These are phyloP conservation scores for Saccharomycopsis babjevae DNA, from an alignment of 805 yeast species.

Conservation along the genomic window DNA sequence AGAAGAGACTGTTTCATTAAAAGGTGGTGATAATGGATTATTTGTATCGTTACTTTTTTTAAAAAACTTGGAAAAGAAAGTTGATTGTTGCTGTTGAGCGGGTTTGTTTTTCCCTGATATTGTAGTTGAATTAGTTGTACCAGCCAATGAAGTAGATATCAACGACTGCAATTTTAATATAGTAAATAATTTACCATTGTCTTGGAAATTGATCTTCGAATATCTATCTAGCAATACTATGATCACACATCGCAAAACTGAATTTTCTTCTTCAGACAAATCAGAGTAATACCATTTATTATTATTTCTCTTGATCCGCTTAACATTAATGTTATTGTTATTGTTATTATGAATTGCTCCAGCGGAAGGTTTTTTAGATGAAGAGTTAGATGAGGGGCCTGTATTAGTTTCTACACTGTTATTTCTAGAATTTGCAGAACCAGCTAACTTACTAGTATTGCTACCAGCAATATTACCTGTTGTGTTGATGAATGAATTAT, in stretches of 20 bases:
- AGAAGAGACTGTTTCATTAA: background rate
- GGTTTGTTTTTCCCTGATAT: background rate
- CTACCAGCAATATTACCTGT: background rate
- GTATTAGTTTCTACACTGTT: slow-evolving; percentile 12
- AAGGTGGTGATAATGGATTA: background rate
- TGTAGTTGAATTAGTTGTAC: slow-evolving; percentile 1
- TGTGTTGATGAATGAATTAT: background rate
- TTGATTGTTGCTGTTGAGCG: background rate
- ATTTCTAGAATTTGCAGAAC: background rate
- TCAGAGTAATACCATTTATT: slow-evolving; percentile 53
- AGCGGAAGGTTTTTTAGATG: background rate
- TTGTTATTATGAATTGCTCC: background rate
- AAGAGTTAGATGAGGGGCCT: background rate
- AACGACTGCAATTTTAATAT: slow-evolving; percentile 31
- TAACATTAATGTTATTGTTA: background rate
- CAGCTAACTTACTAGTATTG: background rate
- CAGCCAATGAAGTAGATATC: slow-evolving; percentile 9
- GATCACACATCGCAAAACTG: slow-evolving; percentile 46
- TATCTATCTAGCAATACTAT: slow-evolving; percentile 34
- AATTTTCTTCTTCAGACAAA: slow-evolving; percentile 45
- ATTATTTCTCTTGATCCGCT: slow-evolving; percentile 14
- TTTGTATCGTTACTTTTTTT: background rate
- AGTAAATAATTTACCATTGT: slow-evolving; percentile 16
- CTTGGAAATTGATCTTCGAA: slow-evolving; percentile 18
- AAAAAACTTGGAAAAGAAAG: background rate